These are phyloP conservation scores for Vaccinium darrowii DNA, from an alignment of 148 eudicot species.

Conservation along the genomic window DNA sequence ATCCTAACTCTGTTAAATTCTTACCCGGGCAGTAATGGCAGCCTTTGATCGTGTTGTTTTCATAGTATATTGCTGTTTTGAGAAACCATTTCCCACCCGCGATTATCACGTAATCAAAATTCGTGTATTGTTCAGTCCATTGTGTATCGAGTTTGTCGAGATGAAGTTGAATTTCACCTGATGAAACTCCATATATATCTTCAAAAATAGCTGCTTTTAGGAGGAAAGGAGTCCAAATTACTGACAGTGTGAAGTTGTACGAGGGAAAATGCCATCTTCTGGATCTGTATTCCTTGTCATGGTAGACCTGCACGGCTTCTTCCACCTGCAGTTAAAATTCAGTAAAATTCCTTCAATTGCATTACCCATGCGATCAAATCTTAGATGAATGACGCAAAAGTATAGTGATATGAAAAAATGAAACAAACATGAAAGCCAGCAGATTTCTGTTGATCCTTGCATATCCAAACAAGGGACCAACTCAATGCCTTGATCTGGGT, in stretches of 20 bases:
- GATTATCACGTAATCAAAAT: slow-evolving; percentile 54
- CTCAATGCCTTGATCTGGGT: neutral
- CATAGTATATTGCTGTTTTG: slow-evolving; percentile 63
- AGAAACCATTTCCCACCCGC: slow-evolving; percentile 79
- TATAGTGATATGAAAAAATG: neutral
- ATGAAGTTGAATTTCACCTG: slow-evolving; percentile 52
- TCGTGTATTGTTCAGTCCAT: slow-evolving; percentile 52
- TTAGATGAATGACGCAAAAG: neutral
- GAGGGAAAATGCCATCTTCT: slow-evolving; percentile 66
- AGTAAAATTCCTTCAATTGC: neutral
- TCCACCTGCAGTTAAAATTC: slow-evolving; percentile 46
- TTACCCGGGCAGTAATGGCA: slow-evolving; percentile 62
- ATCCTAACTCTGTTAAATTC: slow-evolving; percentile 66
- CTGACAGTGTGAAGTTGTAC: slow-evolving; percentile 61
- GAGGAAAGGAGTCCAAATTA: slow-evolving; percentile 79
- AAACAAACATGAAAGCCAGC: neutral
- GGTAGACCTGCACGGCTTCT: slow-evolving; percentile 61
- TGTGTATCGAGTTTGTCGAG: slow-evolving; percentile 62
- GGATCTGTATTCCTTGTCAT: slow-evolving; percentile 54
- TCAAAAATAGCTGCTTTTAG: slow-evolving; percentile 58
- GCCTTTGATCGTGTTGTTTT: slow-evolving; percentile 49
- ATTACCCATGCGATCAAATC: neutral
- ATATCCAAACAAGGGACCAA: neutral
- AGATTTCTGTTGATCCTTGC: neutral
- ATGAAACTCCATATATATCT: slow-evolving; percentile 56